Conservation (phyloP, 2,329 filamentous ascomycete genomes). For the Diaporthe amygdali region DNA sequence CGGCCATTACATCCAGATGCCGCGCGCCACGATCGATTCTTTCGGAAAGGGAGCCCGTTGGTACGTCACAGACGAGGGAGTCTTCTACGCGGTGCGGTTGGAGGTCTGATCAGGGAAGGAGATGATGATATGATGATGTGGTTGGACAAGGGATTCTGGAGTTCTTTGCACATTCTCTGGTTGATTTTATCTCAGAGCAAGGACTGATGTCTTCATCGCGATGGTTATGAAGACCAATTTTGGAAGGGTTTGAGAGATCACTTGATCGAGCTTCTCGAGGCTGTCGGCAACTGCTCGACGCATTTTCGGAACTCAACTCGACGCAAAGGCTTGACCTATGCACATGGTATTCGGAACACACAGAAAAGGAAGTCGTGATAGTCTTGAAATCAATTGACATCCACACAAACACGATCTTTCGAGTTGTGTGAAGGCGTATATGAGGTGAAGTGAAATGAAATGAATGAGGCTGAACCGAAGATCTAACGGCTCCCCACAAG, state of each 20-base stretch:
- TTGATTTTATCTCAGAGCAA: background rate
- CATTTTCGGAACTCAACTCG: too few species aligned
- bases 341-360: background rate
- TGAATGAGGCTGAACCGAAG: conserved; percentile 7
- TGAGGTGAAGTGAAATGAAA: background rate
- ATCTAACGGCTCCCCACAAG: background rate
- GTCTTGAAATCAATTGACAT: background rate
- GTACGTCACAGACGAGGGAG: conserved; percentile 62
- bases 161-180: background rate
- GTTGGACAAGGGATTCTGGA: background rate
- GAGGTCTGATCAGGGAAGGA: conserved; percentile 30
- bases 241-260: background rate
- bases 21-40: conserved; percentile 64
- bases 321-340: background rate
- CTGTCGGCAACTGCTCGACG: background rate
- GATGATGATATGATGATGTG: background rate
- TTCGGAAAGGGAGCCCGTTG: conserved; percentile 59
- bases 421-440: background rate
- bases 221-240: background rate
- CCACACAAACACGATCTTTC: background rate
- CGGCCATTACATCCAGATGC: conserved; percentile 63
- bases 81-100: conserved; percentile 66
- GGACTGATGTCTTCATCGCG: background rate
- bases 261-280: background rate
- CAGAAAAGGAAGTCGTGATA: background rate